A percentile compares a stretch with the other conserved stretches of the same genome.
Evolutionary conservation across 768 basidiomycete species (phyloP).

Genomic region (Lepiota brunneoincarnata): DNA sequence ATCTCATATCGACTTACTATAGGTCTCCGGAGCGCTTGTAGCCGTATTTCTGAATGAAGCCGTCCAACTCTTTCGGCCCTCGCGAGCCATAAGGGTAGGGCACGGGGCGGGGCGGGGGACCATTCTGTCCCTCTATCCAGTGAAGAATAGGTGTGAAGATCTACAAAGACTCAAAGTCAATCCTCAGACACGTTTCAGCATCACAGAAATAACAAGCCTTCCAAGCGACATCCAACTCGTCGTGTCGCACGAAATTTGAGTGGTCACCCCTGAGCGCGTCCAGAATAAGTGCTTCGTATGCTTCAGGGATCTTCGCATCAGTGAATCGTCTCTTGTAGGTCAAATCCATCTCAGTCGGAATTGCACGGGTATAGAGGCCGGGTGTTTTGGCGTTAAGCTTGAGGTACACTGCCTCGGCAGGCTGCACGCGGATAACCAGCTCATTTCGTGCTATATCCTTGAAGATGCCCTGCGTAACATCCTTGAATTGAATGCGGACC

Average conservation of each 20-base stretch:
- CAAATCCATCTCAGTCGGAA: slow-evolving; percentile 97
- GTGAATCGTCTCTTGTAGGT: slow-evolving; percentile 96
- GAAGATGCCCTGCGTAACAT: slow-evolving; percentile 96
- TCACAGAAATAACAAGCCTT: slow-evolving; percentile 56
- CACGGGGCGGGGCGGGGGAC: slow-evolving; percentile 64
- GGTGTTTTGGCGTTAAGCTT: slow-evolving; percentile 96
- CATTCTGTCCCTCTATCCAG: slow-evolving; percentile 86
- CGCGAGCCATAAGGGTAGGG: slow-evolving; percentile 92
- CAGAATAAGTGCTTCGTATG: slow-evolving; percentile 92
- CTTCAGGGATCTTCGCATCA: slow-evolving; percentile 92
- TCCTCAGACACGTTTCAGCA: neutral
- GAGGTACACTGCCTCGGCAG: slow-evolving; percentile 93
- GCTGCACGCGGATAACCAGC: slow-evolving; percentile 96
- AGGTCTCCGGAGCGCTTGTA: slow-evolving; percentile 64
- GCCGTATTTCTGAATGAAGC: slow-evolving; percentile 73
- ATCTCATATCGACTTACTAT: slow-evolving; percentile 59
- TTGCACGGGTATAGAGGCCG: slow-evolving; percentile 83
- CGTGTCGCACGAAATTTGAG: slow-evolving; percentile 97
- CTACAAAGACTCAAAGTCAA: slow-evolving; percentile 32
- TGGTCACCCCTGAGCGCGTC: slow-evolving; percentile 98
- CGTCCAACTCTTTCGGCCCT: slow-evolving; percentile 83
- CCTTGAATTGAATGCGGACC: slow-evolving; percentile 97
- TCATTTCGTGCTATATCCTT: slow-evolving; percentile 95
- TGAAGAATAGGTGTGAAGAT: slow-evolving; percentile 94
- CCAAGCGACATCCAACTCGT: slow-evolving; percentile 97